Percentiles rank a stretch among this genome's conserved stretches.
Evolutionary conservation across 108 stramenopile genomes (phyloP).

Genomic region (Phaeodactylum tricornutum): DNA sequence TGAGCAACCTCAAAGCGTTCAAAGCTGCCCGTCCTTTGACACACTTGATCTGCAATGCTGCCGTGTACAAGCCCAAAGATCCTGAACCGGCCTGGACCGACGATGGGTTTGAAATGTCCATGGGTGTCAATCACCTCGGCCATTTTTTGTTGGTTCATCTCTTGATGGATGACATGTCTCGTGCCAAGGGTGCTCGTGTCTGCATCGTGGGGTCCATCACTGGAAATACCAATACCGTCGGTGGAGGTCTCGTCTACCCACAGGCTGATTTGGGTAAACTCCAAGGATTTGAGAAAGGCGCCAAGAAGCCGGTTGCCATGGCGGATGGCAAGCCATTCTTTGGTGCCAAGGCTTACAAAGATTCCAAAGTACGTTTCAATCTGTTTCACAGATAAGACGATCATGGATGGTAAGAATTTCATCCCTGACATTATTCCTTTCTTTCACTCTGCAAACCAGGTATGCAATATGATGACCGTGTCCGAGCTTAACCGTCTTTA

Average conservation of each 20-base stretch:
- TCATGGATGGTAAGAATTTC: too few species aligned
- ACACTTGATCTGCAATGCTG: slow-evolving; percentile 94
- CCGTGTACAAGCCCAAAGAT: slow-evolving; percentile 89
- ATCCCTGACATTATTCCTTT: slow-evolving; percentile 3
- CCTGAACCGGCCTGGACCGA: slow-evolving; percentile 86
- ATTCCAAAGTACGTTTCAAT: slow-evolving; percentile 66
- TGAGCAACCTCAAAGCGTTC: slow-evolving; percentile 90
- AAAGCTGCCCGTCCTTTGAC: slow-evolving; percentile 75
- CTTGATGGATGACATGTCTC: slow-evolving; percentile 86
- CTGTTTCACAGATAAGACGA: not conserved
- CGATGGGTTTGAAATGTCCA: slow-evolving; percentile 94
- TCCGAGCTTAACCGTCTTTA: slow-evolving; percentile 87
- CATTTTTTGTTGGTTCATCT: slow-evolving; percentile 89
- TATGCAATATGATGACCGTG: slow-evolving; percentile 83
- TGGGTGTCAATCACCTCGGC: slow-evolving; percentile 95
- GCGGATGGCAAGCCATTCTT: slow-evolving; percentile 89
- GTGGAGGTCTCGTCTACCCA: slow-evolving; percentile 87
- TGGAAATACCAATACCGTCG: slow-evolving; percentile 90
- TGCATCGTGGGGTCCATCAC: slow-evolving; percentile 93
- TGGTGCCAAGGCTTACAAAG: slow-evolving; percentile 97
- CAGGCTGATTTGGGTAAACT: slow-evolving; percentile 89
- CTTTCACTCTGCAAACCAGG: slow-evolving; percentile 9
- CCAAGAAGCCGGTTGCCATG: slow-evolving; percentile 74
- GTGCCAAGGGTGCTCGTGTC: slow-evolving; percentile 79
- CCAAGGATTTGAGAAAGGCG: slow-evolving; percentile 68